phyloP scores from a whole-genome alignment of 371 early-diverging fungal genomes.

The Batkoa obscura region DNA sequence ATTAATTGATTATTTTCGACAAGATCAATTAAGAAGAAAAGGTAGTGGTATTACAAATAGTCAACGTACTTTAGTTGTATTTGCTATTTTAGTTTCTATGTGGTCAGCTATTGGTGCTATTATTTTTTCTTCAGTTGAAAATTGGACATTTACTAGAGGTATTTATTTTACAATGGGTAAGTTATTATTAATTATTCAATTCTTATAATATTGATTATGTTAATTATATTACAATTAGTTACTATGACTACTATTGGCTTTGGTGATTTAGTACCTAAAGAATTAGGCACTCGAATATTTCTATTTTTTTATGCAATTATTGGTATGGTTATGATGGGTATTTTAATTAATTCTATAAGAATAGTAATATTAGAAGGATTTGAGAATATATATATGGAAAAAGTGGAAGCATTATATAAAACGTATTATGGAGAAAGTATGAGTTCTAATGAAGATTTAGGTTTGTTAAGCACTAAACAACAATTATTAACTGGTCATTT shows the following conservation, averaged over 20 bases:
- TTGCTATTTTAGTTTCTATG: neutral
- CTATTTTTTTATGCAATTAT: constrained; percentile 3
- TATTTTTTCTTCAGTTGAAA: neutral
- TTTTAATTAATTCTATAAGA: constrained; percentile 2
- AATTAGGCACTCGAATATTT: neutral
- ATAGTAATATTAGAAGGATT: constrained; percentile 3
- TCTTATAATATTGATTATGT: no score
- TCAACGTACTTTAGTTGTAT: neutral
- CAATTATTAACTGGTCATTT: neutral
- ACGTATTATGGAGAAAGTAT: no score
- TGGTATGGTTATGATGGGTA: constrained; percentile 8
- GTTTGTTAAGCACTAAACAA: neutral
- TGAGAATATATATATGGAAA: neutral
- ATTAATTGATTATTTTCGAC: constrained; percentile 2
- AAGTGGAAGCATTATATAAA: no score
- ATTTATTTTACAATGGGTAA: constrained; percentile 3
- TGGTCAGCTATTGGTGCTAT: constrained; percentile 5
- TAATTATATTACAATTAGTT: neutral
- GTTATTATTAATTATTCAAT: neutral
- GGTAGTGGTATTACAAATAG: constrained; percentile 4
- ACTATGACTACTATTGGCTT: constrained; percentile 8
- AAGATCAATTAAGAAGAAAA: neutral
- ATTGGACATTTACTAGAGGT: constrained; percentile 6
- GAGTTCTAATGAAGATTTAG: no score
- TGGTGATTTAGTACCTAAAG: constrained; percentile 3